Conservation (phyloP, 768 basidiomycete genomes). For the Phlebiopsis gigantea region DNA sequence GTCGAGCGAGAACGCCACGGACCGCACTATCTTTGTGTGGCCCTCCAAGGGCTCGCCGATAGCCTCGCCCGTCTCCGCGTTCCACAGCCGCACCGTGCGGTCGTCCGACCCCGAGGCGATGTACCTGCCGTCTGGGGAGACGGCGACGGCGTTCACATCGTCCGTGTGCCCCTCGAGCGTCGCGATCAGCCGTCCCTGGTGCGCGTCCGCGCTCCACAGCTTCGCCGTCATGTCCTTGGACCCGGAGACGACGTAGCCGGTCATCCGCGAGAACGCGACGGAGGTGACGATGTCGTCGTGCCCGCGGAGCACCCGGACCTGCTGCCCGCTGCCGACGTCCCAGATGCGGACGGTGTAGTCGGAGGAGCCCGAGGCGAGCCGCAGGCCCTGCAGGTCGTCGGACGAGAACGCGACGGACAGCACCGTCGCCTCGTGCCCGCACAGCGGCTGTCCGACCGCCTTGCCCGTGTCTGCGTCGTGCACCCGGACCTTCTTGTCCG, state of each 20-base stretch:
- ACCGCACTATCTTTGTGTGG: neutral
- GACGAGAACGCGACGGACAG: neutral
- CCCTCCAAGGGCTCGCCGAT: neutral
- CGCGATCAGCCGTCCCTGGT: neutral
- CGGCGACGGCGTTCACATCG: slow-evolving; percentile 17
- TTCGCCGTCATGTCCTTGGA: neutral
- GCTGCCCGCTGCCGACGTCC: neutral
- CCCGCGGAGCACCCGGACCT: neutral
- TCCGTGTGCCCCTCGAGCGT: slow-evolving; percentile 19
- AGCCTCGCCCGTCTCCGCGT: neutral
- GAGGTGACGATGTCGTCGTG: neutral
- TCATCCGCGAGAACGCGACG: neutral
- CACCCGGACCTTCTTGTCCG: slow-evolving; percentile 1
- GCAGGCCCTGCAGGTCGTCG: neutral
- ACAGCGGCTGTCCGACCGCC: neutral
- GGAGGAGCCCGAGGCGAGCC: neutral
- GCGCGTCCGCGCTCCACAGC: slow-evolving; percentile 20
- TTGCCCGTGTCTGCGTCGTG: neutral
- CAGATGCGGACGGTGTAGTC: neutral
- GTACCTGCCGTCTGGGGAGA: slow-evolving; percentile 22
- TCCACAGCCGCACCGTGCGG: slow-evolving; percentile 18
- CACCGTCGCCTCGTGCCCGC: neutral
- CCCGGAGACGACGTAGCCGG: neutral
- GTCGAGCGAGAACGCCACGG: neutral
- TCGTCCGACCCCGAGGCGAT: slow-evolving; percentile 14